phyloP scores from a whole-genome alignment of 805 yeast species.

The Maudiozyma barnettii region DNA sequence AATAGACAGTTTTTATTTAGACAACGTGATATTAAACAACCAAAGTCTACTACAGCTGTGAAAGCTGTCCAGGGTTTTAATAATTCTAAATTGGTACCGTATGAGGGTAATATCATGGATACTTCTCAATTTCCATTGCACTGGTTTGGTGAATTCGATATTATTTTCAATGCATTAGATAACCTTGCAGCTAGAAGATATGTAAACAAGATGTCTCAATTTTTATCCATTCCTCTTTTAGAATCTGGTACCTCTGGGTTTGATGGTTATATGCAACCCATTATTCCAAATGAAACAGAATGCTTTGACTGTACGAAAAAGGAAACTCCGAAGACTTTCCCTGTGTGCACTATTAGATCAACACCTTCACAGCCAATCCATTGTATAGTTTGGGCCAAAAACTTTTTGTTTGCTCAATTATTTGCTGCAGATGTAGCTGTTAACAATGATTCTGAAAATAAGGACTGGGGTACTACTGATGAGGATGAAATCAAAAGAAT shows the following conservation, averaged over 20 bases:
- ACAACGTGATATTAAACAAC: conserved; percentile 78
- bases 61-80: conserved; percentile 72
- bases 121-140: conserved; percentile 53
- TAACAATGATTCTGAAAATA: conserved; percentile 32
- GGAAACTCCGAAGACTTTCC: conserved; percentile 81
- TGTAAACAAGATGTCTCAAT: conserved; percentile 76
- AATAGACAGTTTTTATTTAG: conserved; percentile 90
- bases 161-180: conserved; percentile 87
- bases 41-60: conserved; percentile 79
- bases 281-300: conserved; percentile 70
- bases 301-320: conserved; percentile 90
- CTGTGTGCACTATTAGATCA: conserved; percentile 93
- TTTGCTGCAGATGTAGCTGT: conserved; percentile 41
- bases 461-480: conserved; percentile 51
- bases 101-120: conserved; percentile 85
- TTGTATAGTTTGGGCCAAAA: conserved; percentile 96
- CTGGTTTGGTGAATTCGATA: conserved; percentile 71
- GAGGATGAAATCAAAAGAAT: conserved; percentile 55
- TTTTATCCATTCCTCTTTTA: conserved; percentile 64
- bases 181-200: conserved; percentile 86
- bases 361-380: conserved; percentile 96
- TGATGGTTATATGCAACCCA: conserved; percentile 90
- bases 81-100: conserved; percentile 56
- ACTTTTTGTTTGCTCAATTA: conserved; percentile 72
- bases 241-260: conserved; percentile 95